A percentile compares a stretch with the other conserved stretches of the same genome.
Evolutionary conservation across 1,284 basidiomycete species (phyloP).

Genomic region (Ceratobasidium sp.): DNA sequence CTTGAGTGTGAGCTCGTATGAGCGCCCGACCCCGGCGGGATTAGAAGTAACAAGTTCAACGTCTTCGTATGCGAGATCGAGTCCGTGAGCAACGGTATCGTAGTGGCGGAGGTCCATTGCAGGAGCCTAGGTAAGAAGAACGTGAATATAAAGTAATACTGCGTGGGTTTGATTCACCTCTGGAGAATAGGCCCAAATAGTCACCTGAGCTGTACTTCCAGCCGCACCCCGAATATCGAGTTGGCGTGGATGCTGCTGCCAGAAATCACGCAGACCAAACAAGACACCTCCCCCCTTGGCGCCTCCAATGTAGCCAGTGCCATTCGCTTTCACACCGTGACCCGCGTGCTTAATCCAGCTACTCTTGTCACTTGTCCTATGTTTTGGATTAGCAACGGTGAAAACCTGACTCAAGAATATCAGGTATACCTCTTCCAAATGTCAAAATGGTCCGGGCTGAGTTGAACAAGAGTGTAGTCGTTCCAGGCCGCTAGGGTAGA

Average conservation of each 20-base stretch:
- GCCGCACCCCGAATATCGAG: slow-evolving; percentile 61
- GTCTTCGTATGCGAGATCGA: slow-evolving; percentile 63
- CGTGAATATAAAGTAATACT: neutral
- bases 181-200: slow-evolving; percentile 61
- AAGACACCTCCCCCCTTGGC: slow-evolving; percentile 61
- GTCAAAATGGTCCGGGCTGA: slow-evolving; percentile 41
- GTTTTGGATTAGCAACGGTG: neutral
- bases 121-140: slow-evolving; percentile 53
- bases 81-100: slow-evolving; percentile 61
- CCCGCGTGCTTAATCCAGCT: slow-evolving; percentile 58
- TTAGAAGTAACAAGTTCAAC: slow-evolving; percentile 62
- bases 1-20: slow-evolving; percentile 61
- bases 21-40: slow-evolving; percentile 61
- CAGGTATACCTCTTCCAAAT: slow-evolving; percentile 37
- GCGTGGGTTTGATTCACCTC: slow-evolving; percentile 21
- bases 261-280: slow-evolving; percentile 62
- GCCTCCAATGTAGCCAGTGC: slow-evolving; percentile 62
- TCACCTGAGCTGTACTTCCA: slow-evolving; percentile 57
- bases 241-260: slow-evolving; percentile 61
- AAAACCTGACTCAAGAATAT: neutral
- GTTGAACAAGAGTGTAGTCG: slow-evolving; percentile 34
- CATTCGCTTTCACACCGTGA: slow-evolving; percentile 59
- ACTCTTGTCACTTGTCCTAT: slow-evolving; percentile 56
- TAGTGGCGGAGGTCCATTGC: slow-evolving; percentile 64
- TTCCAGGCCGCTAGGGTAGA: slow-evolving; percentile 27